Evolutionary conservation across 345 rosid genomes (phyloP).

Genomic region (Atalantia buxifolia): DNA sequence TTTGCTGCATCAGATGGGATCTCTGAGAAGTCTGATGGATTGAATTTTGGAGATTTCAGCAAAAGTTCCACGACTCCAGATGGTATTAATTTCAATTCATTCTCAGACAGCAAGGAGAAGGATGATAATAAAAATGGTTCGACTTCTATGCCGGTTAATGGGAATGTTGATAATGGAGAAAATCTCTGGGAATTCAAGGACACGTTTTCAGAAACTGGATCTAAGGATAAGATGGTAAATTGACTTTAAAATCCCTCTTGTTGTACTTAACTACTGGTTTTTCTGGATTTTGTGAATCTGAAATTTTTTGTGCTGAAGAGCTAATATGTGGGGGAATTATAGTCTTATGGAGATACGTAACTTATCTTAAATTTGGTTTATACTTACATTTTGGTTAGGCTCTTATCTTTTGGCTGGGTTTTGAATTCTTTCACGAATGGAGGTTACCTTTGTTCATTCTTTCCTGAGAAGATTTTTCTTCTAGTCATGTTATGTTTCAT

Average conservation of each 20-base stretch:
- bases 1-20: conserved; percentile 16
- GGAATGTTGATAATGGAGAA: conserved; percentile 25
- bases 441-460: neutral
- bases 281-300: neutral
- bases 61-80: conserved; percentile 12
- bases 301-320: neutral
- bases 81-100: conserved; percentile 1
- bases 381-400: neutral
- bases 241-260: neutral
- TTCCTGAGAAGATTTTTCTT: conserved; percentile 9
- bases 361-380: neutral
- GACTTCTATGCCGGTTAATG: conserved; percentile 21
- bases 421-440: neutral
- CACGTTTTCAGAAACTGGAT: conserved; percentile 35
- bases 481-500: conserved; percentile 3
- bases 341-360: neutral
- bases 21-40: conserved; percentile 29
- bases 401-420: neutral
- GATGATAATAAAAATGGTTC: conserved; percentile 7
- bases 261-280: neutral
- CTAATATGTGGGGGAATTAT: neutral
- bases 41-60: conserved; percentile 34
- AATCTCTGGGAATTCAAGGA: conserved; percentile 51
- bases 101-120: conserved; percentile 22
- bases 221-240: conserved; percentile 39